Evolutionary conservation across 352 stramenopile genomes (phyloP).

Genomic region (Saprolegnia diclina): DNA sequence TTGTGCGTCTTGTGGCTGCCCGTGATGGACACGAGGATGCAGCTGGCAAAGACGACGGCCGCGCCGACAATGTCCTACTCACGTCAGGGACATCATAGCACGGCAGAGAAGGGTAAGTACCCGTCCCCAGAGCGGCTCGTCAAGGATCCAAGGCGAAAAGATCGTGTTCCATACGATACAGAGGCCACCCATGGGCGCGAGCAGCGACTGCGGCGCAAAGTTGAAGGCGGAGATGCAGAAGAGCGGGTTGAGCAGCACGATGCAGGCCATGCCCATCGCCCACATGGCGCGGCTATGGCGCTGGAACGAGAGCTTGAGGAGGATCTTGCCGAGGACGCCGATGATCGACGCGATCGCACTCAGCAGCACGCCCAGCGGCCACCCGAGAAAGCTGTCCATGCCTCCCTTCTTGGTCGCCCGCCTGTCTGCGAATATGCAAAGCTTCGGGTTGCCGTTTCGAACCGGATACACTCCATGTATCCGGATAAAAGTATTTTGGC

Average conservation of each 20-base stretch:
- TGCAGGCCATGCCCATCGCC: conserved; percentile 39
- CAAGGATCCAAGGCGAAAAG: conserved; percentile 57
- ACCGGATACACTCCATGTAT: too few relatives aligned
- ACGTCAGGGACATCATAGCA: conserved; percentile 36
- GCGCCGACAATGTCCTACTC: conserved; percentile 72
- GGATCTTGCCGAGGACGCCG: conserved; percentile 70
- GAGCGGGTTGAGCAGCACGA: conserved; percentile 70
- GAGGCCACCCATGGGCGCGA: conserved; percentile 75
- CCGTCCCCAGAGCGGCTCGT: conserved; percentile 8
- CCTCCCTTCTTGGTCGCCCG: neutral
- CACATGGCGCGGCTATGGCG: neutral
- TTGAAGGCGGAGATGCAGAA: conserved; percentile 60
- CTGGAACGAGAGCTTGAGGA: conserved; percentile 53
- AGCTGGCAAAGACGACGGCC: conserved; percentile 69
- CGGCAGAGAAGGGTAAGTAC: neutral
- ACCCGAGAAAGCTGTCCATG: conserved; percentile 42
- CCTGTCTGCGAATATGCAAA: neutral
- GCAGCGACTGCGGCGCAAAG: conserved; percentile 71
- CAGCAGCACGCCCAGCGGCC: conserved; percentile 68
- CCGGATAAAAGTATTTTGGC: too few relatives aligned
- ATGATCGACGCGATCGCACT: conserved; percentile 71
- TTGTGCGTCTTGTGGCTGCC: conserved; percentile 57
- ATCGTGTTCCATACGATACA: conserved; percentile 82
- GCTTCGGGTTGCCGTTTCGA: neutral
- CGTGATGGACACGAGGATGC: conserved; percentile 63